Evolutionary conservation across 805 yeast genomes (phyloP).

Genomic region (Nematodospora valgi): DNA sequence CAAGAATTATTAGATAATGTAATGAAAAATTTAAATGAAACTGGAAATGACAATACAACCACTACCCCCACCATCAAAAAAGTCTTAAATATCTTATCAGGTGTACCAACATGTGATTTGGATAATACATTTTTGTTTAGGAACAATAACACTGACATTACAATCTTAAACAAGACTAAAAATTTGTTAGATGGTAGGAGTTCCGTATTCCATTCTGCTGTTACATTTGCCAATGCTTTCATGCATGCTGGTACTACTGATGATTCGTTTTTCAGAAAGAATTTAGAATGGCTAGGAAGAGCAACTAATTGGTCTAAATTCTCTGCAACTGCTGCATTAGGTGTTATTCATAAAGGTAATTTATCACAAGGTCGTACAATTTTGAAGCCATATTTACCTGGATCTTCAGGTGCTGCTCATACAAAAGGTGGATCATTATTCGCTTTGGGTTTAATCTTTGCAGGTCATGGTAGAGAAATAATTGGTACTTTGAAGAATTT

Average conservation of each 20-base stretch:
- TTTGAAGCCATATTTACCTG: constrained; percentile 88
- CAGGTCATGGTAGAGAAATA: constrained; percentile 91
- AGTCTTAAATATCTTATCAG: constrained; percentile 71
- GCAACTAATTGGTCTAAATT: constrained; percentile 99
- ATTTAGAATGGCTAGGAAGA: constrained; percentile 92
- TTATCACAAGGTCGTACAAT: constrained; percentile 84
- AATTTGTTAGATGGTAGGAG: constrained; percentile 82
- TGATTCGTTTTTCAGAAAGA: constrained; percentile 85
- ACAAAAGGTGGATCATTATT: constrained; percentile 94
- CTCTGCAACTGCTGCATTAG: constrained; percentile 95
- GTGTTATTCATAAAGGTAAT: constrained; percentile 95
- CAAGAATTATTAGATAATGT: constrained; percentile 76
- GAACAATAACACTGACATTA: constrained; percentile 82
- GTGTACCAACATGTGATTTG: constrained; percentile 91
- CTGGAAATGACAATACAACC: constrained; percentile 14
- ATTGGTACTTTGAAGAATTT: constrained; percentile 74
- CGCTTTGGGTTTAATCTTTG: constrained; percentile 90
- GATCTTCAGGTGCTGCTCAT: constrained; percentile 72
- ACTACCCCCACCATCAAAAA: constrained; percentile 27
- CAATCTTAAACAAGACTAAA: constrained; percentile 78
- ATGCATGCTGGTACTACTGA: constrained; percentile 96
- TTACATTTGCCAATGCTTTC: constrained; percentile 90
- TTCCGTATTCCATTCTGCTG: constrained; percentile 93
- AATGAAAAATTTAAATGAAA: constrained; percentile 36
- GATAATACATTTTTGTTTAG: constrained; percentile 83